Evolutionary conservation across 2,329 filamentous ascomycete genomes (phyloP), one percentile per base, ranked within the genome.

Genomic region (Taxawa tesnikishii): DNA sequence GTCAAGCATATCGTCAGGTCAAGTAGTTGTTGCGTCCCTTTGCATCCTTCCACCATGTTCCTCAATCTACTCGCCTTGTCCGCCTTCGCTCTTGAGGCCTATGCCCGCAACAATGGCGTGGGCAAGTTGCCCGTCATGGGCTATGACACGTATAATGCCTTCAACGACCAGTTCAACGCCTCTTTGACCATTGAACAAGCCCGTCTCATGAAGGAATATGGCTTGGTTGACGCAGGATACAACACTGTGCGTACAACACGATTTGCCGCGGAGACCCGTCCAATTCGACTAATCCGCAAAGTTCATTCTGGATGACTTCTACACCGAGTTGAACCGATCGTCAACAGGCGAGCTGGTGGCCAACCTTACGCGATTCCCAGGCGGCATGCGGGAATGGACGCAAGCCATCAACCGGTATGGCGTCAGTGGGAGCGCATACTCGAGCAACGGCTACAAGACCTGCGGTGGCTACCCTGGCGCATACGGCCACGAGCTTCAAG

Each of bases 381-480:
- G 39, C 12, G 41, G 41, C 8, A 39, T 43, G 12, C n/a, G 15
- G n/a, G 24, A 27, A 9, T 31, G 33, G 3, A 29, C 36, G 3
- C 15, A 32, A 8, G 25, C 32, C 11, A 21, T 45, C 15, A 35
- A 41, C 14, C 15, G 10, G 7, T 26, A 36, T n/a, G 42, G 38
- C 9, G 28, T 45, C 11, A 35, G 32, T 8, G 33, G 34, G 15
- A 36, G 28, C 14, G 40, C 40, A 3, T 46, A 46, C 27, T 30
- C 32, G 8, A 33, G 38, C 29, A 38, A 38, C 12, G 43, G 43
- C 2, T 40, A 43, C 31, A 24, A 38, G 17, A 48, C 45, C 9
- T 47, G 45, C 27, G 45, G 27, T 27, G 41, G 44, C 10, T 41
- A 45, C 19, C 44, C 42, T 9, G 44, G 40, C 13, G 43, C 40